These are phyloP conservation scores for Diaporthe caulivora DNA, from an alignment of 2,329 filamentous ascomycete species.

Conservation along the genomic window DNA sequence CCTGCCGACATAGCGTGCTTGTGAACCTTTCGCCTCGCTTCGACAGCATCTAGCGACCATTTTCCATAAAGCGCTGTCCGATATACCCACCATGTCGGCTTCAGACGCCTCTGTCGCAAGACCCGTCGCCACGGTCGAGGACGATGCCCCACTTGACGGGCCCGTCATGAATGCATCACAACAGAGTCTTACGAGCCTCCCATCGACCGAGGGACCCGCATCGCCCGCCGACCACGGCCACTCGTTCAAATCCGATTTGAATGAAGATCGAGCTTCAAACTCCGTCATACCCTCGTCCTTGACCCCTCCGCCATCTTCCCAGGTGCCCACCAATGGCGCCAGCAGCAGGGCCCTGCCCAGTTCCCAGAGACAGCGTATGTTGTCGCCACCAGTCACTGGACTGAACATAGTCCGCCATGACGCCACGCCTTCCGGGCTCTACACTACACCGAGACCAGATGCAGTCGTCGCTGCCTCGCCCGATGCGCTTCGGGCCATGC, in stretches of 20 bases:
- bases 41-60: not conserved
- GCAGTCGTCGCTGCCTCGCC: slow-evolving; percentile 65
- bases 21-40: not conserved
- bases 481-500: slow-evolving; percentile 69
- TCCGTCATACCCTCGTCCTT: slow-evolving; percentile 68
- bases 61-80: not conserved
- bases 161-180: slow-evolving; percentile 56
- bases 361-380: slow-evolving; percentile 62
- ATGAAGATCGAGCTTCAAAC: slow-evolving; percentile 59
- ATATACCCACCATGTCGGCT: slow-evolving; percentile 25
- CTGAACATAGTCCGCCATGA: slow-evolving; percentile 49
- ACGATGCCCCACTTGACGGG: slow-evolving; percentile 33
- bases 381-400: slow-evolving; percentile 67
- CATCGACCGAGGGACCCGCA: slow-evolving; percentile 67
- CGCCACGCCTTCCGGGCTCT: slow-evolving; percentile 53
- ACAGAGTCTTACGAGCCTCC: slow-evolving; percentile 58
- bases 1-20: slow-evolving; percentile 31
- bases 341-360: slow-evolving; percentile 49
- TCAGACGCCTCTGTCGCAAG: slow-evolving; percentile 29
- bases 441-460: slow-evolving; percentile 59
- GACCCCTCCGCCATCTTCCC: slow-evolving; percentile 69
- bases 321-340: slow-evolving; percentile 53
- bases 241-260: slow-evolving; percentile 64
- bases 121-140: slow-evolving; percentile 20
- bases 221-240: slow-evolving; percentile 60